Evolutionary conservation across 441 rosid species (phyloP).

Genomic region (Biscutella laevigata): DNA sequence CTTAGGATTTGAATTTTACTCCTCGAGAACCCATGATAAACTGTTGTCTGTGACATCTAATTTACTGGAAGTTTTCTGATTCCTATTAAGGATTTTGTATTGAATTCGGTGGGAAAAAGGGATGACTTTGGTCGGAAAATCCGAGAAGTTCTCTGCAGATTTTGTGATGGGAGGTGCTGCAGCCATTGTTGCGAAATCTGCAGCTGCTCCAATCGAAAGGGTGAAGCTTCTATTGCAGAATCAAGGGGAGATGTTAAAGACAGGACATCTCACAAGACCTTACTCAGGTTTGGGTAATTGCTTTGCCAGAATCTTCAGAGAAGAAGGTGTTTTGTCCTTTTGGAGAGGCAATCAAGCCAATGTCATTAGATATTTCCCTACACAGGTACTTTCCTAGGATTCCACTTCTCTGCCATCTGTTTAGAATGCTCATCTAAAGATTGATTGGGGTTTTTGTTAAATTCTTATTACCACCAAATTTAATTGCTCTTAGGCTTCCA

Average conservation of each 20-base stretch:
- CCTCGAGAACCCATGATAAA: not conserved
- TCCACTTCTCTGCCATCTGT: not conserved
- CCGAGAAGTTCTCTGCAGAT: conserved; percentile 65
- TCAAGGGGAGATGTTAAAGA: conserved; percentile 83
- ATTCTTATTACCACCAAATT: conserved; percentile 33
- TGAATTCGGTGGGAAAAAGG: conserved; percentile 14
- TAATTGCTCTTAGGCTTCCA: conserved; percentile 78
- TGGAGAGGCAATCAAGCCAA: conserved; percentile 95
- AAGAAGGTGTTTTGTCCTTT: conserved; percentile 68
- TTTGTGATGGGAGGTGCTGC: conserved; percentile 75
- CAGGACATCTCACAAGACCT: conserved; percentile 60
- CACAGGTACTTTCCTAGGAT: conserved; percentile 50
- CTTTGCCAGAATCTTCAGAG: conserved; percentile 59
- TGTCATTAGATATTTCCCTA: conserved; percentile 66
- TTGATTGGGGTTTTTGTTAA: not conserved
- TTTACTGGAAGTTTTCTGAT: not conserved
- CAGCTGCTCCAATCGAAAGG: conserved; percentile 89
- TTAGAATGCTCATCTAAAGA: not conserved
- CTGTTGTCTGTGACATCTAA: not conserved
- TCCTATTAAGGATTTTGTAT: not conserved
- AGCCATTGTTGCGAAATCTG: conserved; percentile 62
- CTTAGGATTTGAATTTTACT: not conserved
- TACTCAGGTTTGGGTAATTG: conserved; percentile 60
- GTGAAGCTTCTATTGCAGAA: conserved; percentile 90
- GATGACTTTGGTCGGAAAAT: conserved; percentile 30